phyloP scores from a whole-genome alignment of 164 flowering plant genomes.

The Berberis vulgaris region DNA sequence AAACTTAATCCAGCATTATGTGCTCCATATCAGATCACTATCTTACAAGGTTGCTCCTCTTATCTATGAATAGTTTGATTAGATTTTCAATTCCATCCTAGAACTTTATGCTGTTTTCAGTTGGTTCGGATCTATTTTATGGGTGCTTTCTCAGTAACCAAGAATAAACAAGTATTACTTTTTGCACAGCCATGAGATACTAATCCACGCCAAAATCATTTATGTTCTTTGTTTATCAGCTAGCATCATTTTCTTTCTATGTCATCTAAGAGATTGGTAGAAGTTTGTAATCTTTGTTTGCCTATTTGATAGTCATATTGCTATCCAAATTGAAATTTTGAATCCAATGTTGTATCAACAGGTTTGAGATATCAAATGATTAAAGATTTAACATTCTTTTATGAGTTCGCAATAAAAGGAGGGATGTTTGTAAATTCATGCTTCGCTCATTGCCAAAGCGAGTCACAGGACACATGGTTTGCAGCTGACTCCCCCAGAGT shows the following conservation, averaged over 20 bases:
- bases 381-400: slow-evolving; percentile 34
- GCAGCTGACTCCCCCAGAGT: slow-evolving; percentile 68
- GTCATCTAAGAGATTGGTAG: not conserved
- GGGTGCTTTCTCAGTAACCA: too few species aligned
- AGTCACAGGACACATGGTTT: slow-evolving; percentile 82
- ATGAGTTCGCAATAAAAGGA: slow-evolving; percentile 31
- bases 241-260: too few species aligned
- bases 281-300: not conserved
- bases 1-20: slow-evolving; percentile 50
- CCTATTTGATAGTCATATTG: not conserved
- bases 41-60: slow-evolving; percentile 56
- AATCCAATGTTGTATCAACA: slow-evolving; percentile 11
- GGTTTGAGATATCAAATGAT: slow-evolving; percentile 74
- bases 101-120: too few species aligned
- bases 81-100: too few species aligned
- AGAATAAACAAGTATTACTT: too few species aligned
- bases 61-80: not conserved
- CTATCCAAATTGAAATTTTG: not conserved
- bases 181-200: too few species aligned
- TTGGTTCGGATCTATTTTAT: too few species aligned
- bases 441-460: slow-evolving; percentile 95
- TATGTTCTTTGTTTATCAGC: too few species aligned
- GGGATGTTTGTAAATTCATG: slow-evolving; percentile 89
- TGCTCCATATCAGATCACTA: slow-evolving; percentile 29
- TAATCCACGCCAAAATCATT: too few species aligned